Evolutionary conservation across 192 early-diverging fungal genomes (phyloP).

Genomic region (Diversispora eburnea): DNA sequence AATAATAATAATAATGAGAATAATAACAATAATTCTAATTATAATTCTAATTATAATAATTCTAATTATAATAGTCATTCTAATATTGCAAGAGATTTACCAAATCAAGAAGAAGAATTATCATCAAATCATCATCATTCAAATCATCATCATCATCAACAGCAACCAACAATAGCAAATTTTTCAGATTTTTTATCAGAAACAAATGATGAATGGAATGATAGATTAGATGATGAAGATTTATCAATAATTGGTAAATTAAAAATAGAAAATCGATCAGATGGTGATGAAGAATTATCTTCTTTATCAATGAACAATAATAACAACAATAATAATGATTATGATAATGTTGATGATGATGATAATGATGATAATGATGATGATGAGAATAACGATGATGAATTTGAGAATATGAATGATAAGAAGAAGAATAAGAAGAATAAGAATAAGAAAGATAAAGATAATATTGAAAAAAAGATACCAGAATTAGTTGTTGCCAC

Average conservation of each 20-base stretch:
- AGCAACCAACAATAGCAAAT: slow-evolving; percentile 19
- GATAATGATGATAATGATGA: no score
- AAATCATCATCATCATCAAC: slow-evolving; percentile 3
- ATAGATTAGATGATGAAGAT: slow-evolving; percentile 33
- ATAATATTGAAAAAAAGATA: background rate
- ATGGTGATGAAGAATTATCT: background rate
- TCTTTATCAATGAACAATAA: background rate
- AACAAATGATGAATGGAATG: slow-evolving; percentile 47
- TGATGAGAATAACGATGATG: background rate
- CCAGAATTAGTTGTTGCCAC: background rate
- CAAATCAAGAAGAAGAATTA: slow-evolving; percentile 9
- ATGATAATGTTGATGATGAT: no score
- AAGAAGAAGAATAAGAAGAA: no score
- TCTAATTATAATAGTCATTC: no score
- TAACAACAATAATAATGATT: no score
- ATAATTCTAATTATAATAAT: no score
- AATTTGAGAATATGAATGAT: no score
- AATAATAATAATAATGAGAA: no score
- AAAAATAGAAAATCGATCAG: background rate
- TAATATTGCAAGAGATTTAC: background rate
- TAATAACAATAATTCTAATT: no score
- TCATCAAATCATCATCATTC: background rate
- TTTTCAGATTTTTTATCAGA: slow-evolving; percentile 40
- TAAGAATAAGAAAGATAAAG: no score
- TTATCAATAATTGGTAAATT: slow-evolving; percentile 4